A percentile compares a stretch with the other conserved stretches of the same genome.
These are phyloP conservation scores for Lippia alba DNA, from an alignment of 305 asterid species.

Conservation along the genomic window DNA sequence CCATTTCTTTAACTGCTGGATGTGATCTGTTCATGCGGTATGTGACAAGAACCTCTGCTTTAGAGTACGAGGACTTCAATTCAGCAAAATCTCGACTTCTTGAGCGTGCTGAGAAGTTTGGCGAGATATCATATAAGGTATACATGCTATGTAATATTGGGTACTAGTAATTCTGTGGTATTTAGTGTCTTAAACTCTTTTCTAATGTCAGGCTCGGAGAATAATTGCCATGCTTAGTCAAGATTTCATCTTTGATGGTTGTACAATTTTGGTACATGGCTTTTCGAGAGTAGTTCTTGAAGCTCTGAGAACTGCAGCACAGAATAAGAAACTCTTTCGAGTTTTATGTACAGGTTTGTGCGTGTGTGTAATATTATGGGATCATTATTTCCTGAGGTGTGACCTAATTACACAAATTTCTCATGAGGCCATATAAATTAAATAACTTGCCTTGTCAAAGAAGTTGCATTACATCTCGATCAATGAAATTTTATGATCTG, in stretches of 20 bases:
- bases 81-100: constrained; percentile 78
- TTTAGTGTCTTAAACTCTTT: constrained; percentile 20
- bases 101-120: constrained; percentile 87
- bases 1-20: constrained; percentile 78
- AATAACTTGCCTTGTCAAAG: too few species aligned
- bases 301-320: constrained; percentile 71
- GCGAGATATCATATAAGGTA: constrained; percentile 77
- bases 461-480: too few species aligned
- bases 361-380: neutral
- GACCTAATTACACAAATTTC: too few species aligned
- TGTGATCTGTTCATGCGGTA: constrained; percentile 80
- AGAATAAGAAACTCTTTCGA: constrained; percentile 61
- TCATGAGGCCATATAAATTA: too few species aligned
- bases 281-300: constrained; percentile 80
- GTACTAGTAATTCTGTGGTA: neutral
- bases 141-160: constrained; percentile 3
- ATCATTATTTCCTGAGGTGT: too few species aligned
- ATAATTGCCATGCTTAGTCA: constrained; percentile 80
- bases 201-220: constrained; percentile 60
- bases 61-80: constrained; percentile 76
- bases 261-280: constrained; percentile 83
- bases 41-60: constrained; percentile 76
- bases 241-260: constrained; percentile 83
- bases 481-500: too few species aligned
- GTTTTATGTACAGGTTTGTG: constrained; percentile 71